Percentiles rank a stretch among this genome's conserved stretches.
These are phyloP conservation scores for Phytophthora palmivora DNA, from an alignment of 352 stramenopile species.

Conservation along the genomic window DNA sequence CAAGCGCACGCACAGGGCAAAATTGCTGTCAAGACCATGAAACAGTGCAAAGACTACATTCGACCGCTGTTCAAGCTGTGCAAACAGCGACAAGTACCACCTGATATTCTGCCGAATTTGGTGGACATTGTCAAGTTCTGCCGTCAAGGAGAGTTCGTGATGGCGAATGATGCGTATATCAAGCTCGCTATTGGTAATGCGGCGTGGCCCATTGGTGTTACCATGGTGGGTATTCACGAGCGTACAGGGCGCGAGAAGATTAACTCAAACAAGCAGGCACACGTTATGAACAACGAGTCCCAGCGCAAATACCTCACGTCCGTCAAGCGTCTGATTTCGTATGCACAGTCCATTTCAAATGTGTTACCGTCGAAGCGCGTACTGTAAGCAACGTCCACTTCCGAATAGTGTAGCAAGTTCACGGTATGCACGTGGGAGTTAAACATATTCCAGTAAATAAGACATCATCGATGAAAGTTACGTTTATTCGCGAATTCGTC, in stretches of 20 bases:
- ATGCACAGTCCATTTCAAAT: conserved; percentile 92
- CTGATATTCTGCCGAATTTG: conserved; percentile 89
- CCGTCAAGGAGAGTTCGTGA: conserved; percentile 92
- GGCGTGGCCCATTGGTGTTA: conserved; percentile 99
- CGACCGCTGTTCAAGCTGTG: conserved; percentile 97
- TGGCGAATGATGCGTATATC: conserved; percentile 98
- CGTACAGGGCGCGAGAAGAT: conserved; percentile 96
- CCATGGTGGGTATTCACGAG: conserved; percentile 99
- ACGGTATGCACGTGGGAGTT: too few species aligned
- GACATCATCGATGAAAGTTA: conserved; percentile 6
- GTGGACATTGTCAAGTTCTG: conserved; percentile 96
- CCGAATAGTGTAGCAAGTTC: too few species aligned
- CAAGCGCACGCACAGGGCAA: conserved; percentile 92
- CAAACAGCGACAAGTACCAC: conserved; percentile 92
- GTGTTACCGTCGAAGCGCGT: conserved; percentile 90
- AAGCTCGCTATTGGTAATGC: conserved; percentile 97
- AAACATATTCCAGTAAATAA: conserved; percentile 9
- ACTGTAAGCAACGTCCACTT: conserved; percentile 30
- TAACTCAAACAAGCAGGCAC: conserved; percentile 97
- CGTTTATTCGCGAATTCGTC: conserved; percentile 17
- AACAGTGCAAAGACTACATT: conserved; percentile 99
- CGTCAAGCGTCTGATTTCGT: conserved; percentile 98
- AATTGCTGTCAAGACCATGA: conserved; percentile 97
- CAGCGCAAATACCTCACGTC: conserved; percentile 99
- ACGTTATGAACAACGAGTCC: conserved; percentile 99